phyloP scores from a whole-genome alignment of 2,329 filamentous ascomycete genomes.

The Dendrostoma leiphaemia region DNA sequence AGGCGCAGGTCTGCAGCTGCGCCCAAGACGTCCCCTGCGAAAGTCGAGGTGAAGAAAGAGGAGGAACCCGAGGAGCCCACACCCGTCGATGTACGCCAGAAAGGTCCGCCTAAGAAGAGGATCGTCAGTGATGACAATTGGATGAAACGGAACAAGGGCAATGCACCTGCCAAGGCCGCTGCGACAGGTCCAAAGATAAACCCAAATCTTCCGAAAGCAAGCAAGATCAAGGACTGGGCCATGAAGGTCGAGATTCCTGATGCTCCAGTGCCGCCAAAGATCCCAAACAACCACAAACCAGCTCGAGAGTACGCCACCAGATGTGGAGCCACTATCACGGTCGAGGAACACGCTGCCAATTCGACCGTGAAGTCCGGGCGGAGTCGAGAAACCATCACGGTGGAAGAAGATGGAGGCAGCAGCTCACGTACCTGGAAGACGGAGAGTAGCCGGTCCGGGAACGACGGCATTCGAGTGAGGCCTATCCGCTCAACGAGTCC shows the following conservation, averaged over 20 bases:
- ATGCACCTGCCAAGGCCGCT: constrained; percentile 22
- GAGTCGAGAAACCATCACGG: constrained; percentile 20
- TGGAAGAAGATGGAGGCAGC: constrained; percentile 18
- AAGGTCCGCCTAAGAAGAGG: constrained; percentile 77
- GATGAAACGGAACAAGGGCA: constrained; percentile 50
- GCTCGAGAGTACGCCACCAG: constrained; percentile 26
- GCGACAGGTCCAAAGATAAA: constrained; percentile 27
- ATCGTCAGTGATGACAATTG: constrained; percentile 94
- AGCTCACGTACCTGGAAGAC: constrained; percentile 10
- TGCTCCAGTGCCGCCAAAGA: constrained; percentile 34
- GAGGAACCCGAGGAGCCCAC: constrained; percentile 24
- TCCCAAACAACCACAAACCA: constrained; percentile 22
- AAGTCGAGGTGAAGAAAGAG: constrained; percentile 25
- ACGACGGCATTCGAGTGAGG: constrained; percentile 41
- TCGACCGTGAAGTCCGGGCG: constrained; percentile 19
- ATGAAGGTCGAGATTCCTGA: constrained; percentile 51
- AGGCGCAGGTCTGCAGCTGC: constrained; percentile 27
- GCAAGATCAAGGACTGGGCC: constrained; percentile 63
- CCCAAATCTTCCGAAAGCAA: constrained; percentile 45
- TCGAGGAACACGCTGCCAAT: constrained; percentile 30
- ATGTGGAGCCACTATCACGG: constrained; percentile 31
- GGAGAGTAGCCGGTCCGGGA: constrained; percentile 10
- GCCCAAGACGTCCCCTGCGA: constrained; percentile 28
- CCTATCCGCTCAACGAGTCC: constrained; percentile 23
- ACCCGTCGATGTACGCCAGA: constrained; percentile 38